Base-by-base conservation (phyloP, 2,329 filamentous ascomycete genomes). In the Simplicillium sp. region DNA sequence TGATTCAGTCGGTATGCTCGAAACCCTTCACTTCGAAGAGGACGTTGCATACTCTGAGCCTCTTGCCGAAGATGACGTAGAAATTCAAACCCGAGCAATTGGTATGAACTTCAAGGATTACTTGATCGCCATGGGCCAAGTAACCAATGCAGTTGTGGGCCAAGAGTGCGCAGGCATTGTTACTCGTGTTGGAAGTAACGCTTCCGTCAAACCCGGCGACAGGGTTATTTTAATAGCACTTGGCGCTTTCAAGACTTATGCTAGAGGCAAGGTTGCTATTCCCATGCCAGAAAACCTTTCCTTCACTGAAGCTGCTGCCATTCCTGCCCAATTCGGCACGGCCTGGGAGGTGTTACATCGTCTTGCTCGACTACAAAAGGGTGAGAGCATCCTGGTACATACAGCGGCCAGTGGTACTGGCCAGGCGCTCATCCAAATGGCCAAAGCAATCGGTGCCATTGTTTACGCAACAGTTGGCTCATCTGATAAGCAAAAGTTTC, bases 381-480 rank as follows among this genome's bases (percentile, higher is more conserved):
- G 58, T 11, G 55, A 63, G 31, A 48, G 43, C 4, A 49, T 64
- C 2, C 51, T 65, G 5, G 56, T 64, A 20, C 61, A 63, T 40
- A 40, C 53, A 1, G 60, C 50, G 1, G 48, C 50, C 2, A 58
- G 59, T 9, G 55, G 54, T 9, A 49, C 59, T 2, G 62, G 61
- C 1, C 53, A 55, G 20, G 54, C 54, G 1, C 54, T 58, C 1
- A 48, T 63, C 11, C 45, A 51, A 29, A 46, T 67, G 1, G 60
- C 62, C 33, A 51, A 50, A 34, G 39, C 45, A 4, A 45, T 50
- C 9, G 61, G 59, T 1, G 61, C 62, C 9, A 50, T 54, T 2
- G 46, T 72, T 2, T 66, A 62, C 25, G 58, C 55, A 2, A 68
- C 61, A 0, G 62, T 64, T 1, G 49, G 54, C 5, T 49, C 50